A percentile compares a stretch with the other conserved stretches of the same genome.
Conservation (phyloP, 2,329 filamentous ascomycete species). For the Lachnellula subtilissima region DNA sequence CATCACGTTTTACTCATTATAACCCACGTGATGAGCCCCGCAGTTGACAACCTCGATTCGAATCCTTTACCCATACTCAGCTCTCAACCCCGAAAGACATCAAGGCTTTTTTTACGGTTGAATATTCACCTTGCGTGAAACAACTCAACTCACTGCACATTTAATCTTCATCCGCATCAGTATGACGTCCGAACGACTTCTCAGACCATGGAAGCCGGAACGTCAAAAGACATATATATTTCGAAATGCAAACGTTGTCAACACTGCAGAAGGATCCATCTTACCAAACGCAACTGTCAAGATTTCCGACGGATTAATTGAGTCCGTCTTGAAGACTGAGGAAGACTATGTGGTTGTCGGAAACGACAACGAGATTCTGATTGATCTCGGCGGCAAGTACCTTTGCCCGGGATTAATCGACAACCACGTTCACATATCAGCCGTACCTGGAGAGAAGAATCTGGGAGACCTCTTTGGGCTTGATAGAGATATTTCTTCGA, state of each 20-base stretch:
- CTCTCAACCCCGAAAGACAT: no score
- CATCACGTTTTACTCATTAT: no score
- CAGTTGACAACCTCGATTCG: no score
- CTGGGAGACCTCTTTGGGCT: slow-evolving; percentile 34
- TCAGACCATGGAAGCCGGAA: background rate
- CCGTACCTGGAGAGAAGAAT: slow-evolving; percentile 38
- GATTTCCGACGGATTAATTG: slow-evolving; percentile 33
- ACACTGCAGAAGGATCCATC: slow-evolving; percentile 34
- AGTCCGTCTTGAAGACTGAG: background rate
- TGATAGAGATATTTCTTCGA: slow-evolving; percentile 33
- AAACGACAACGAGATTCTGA: background rate
- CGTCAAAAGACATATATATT: slow-evolving; percentile 30
- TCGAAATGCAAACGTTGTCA: slow-evolving; percentile 41
- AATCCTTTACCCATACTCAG: no score
- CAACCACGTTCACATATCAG: slow-evolving; percentile 45
- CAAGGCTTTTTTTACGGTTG: no score
- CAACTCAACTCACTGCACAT: no score
- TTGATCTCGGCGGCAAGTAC: slow-evolving; percentile 40
- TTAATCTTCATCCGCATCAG: background rate
- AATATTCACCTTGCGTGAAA: no score
- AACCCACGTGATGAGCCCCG: no score
- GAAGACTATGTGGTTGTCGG: background rate
- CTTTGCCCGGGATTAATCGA: slow-evolving; percentile 49
- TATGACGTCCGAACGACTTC: background rate
- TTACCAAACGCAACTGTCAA: slow-evolving; percentile 30